A percentile compares a stretch with the other conserved stretches of the same genome.
phyloP scores from a whole-genome alignment of 306 rosid species.

The Acacia confusa region DNA sequence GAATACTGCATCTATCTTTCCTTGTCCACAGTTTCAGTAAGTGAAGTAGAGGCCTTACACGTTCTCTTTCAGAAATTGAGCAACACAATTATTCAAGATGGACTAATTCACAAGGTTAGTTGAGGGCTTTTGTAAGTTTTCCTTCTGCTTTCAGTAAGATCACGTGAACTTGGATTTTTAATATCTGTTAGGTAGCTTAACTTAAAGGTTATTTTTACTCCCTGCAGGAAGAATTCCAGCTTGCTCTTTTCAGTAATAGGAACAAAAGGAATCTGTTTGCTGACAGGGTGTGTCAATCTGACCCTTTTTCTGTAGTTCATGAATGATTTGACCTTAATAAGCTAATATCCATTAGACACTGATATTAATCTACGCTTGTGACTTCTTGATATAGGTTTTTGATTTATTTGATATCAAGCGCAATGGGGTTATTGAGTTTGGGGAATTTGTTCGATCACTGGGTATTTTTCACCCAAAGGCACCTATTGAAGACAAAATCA shows the following conservation, averaged over 20 bases:
- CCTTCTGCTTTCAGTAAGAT: conserved; percentile 10
- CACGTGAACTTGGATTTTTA: not conserved
- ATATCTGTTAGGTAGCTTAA: conserved; percentile 6
- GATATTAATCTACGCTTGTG: conserved; percentile 16
- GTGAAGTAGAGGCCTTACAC: conserved; percentile 76
- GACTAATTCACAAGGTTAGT: conserved; percentile 80
- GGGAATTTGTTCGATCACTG: conserved; percentile 81
- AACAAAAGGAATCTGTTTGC: conserved; percentile 73
- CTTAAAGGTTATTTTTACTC: not conserved
- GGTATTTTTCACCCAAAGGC: conserved; percentile 82
- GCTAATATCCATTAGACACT: not conserved
- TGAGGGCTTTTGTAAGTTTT: not conserved
- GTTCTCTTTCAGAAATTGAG: conserved; percentile 84
- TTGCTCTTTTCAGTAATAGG: conserved; percentile 75
- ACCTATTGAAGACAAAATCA: conserved; percentile 63
- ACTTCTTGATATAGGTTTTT: conserved; percentile 52
- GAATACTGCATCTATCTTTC: not conserved
- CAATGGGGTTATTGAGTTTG: conserved; percentile 85
- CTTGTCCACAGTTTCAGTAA: conserved; percentile 59
- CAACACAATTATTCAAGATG: conserved; percentile 76
- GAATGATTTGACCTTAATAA: conserved; percentile 15
- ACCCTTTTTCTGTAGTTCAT: not conserved
- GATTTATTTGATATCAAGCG: conserved; percentile 76
- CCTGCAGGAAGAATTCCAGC: conserved; percentile 89
- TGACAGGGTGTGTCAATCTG: conserved; percentile 62